Base-by-base conservation (phyloP, 495 filamentous ascomycete species). In the Aspergillus sclerotioniger region DNA sequence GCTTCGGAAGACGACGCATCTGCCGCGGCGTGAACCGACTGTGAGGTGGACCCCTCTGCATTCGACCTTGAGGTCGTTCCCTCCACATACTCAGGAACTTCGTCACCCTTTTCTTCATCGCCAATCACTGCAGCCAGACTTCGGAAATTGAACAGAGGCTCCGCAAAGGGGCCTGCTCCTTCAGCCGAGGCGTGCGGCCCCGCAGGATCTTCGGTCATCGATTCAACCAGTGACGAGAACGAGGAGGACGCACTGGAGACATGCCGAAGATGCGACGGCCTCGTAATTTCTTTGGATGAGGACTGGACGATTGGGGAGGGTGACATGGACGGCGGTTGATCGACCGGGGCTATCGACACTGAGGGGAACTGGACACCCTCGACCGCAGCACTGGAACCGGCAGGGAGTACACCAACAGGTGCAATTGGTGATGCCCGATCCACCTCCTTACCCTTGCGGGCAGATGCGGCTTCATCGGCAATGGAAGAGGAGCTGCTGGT, bases 81-180 rank as follows among this genome's bases (percentile, higher is more conserved):
- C 57, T 79, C 76, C 43, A 74, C 67, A 63, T 83, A 72, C 54
- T 82, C 80, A 7, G 74, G 62, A 29, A 76, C 69, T 53, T 70
- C 72, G 5, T 68, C 66, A 20, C 65, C 63, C 52, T 77, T 78
- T n/a, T 87, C 83, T 53, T 88, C 86, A 32, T 84, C 76, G 3
- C 87, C 90, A 53, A 96, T 91, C 65, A 96, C 88, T 57, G 88
- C 90, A 3, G 90, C 90, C 25, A 97, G 76, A 62, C 91, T 96
- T 53, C 89, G 78, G 64, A 97, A 96, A 70, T 95, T 96, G 75
- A 96, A 92, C 84, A 96, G 84, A 2, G 90, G 84, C 63, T 96
- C 92, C 0, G 76, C 70, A 47, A 83, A 81, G 1, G 81, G 73
- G 59, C 77, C 82, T 21, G 76, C 81, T 8, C 80, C 82, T 52